Evolutionary conservation across 2,329 filamentous ascomycete genomes (phyloP), one percentile per base, ranked within the genome.

Genomic region (Mollisiaceae sp.): DNA sequence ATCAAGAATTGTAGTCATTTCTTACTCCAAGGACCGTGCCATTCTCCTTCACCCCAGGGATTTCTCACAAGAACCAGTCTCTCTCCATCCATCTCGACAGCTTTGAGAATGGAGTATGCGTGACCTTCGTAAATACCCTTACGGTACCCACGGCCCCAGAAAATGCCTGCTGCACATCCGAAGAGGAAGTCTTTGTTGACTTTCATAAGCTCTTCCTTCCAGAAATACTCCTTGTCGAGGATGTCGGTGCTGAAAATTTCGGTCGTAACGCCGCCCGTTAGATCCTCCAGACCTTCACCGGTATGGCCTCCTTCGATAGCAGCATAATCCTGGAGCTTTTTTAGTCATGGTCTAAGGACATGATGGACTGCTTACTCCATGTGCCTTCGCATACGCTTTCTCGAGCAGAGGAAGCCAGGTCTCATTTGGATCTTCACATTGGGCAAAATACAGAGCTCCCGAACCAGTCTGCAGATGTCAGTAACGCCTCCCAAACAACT

Each of bases 361-460:
- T 9, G 8, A 9, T 2, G 38, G 38, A 3, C 3, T 41, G 38
- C 38, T 41, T 41, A 41, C 38, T 2, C 91, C 91, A 71, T 95
- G 92, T 0, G 90, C 90, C 77, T 95, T 95, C 22, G 92, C 92
- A 74, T 91, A 94, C 0, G 92, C 92, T 77, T 94, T 94, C 73
- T 94, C 91, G 1, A 94, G 80, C 27, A 95, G 79, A 0, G 91
- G 90, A 5, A 94, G 82, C 92, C 92, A 95, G 0, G 91, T 94
- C 76, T 94, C 91, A 73, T 93, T 92, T 39, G 89, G 86, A 68
- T 92, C 87, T 66, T 85, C 85, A 78, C 89, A 92, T 73, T 91
- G 89, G 1, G 89, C 90, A 77, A 94, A 94, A 78, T 91, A 93
- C 2, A 95, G 80, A 0, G 92, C 90, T 69, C 90, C 86, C 5